Conservation (phyloP, 495 filamentous ascomycete genomes). For the Lophiotrema nucula region DNA sequence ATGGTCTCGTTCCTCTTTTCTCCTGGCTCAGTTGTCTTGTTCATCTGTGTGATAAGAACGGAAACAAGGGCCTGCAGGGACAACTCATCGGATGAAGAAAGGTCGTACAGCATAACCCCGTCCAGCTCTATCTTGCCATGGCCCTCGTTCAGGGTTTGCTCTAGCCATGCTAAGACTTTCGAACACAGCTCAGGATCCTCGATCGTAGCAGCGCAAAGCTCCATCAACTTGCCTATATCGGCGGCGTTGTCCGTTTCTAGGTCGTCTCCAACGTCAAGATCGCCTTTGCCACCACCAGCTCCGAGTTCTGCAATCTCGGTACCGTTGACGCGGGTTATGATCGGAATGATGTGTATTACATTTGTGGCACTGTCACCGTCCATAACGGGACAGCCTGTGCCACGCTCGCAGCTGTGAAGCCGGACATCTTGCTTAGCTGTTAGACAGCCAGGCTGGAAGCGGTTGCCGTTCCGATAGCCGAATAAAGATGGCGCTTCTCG, state of each 20-base stretch:
- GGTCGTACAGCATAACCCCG: conserved; percentile 10
- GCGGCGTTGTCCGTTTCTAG: conserved; percentile 53
- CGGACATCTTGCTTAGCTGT: conserved; percentile 62
- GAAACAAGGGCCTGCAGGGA: conserved; percentile 21
- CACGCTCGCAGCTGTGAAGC: conserved; percentile 87
- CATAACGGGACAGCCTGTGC: conserved; percentile 59
- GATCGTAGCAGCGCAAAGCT: conserved; percentile 21
- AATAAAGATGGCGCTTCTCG: conserved; percentile 65
- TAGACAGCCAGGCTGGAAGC: conserved; percentile 63
- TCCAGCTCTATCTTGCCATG: conserved; percentile 21
- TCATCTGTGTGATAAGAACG: conserved; percentile 6
- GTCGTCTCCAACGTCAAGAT: conserved; percentile 64
- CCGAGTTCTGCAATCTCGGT: conserved; percentile 68
- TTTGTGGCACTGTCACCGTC: conserved; percentile 41
- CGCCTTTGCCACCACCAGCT: conserved; percentile 75
- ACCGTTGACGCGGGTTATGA: conserved; percentile 62
- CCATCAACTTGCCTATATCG: conserved; percentile 29
- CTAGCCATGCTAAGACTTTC: conserved; percentile 14
- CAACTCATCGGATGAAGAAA: conserved; percentile 12
- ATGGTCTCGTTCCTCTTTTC: conserved; percentile 10
- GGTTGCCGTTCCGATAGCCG: conserved; percentile 77
- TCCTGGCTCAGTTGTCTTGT: background rate
- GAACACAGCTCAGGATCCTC: conserved; percentile 18
- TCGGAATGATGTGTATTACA: conserved; percentile 74
- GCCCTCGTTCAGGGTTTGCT: conserved; percentile 7